Evolutionary conservation across 1,139 yeast genomes (phyloP).

Genomic region (Taphrina wiesneri): DNA sequence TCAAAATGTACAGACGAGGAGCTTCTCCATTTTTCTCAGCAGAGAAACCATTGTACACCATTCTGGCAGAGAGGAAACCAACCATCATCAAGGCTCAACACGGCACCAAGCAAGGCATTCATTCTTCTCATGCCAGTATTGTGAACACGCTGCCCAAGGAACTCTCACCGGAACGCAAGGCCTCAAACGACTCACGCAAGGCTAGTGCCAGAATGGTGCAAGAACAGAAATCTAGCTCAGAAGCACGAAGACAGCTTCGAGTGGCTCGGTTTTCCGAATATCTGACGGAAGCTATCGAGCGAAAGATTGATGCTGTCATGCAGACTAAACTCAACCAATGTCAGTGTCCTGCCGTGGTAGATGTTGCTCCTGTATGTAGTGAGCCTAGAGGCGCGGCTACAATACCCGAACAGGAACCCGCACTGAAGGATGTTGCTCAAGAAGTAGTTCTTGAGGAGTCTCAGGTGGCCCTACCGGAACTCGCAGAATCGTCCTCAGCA

Average conservation of each 20-base stretch:
- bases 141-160: background rate
- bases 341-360: background rate
- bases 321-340: background rate
- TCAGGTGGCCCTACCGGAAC: background rate
- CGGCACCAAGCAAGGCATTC: background rate
- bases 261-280: background rate
- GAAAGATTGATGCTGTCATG: background rate
- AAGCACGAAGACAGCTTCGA: background rate
- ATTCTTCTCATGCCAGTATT: slow-evolving; percentile 6
- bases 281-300: background rate
- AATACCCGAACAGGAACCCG: background rate
- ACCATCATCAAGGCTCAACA: background rate
- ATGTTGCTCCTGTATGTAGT: background rate
- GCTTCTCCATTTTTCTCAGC: slow-evolving; percentile 1
- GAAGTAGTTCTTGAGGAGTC: background rate
- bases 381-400: background rate
- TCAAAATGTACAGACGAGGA: background rate
- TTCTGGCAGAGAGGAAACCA: background rate
- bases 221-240: background rate
- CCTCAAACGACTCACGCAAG: background rate
- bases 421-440: background rate
- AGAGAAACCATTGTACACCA: background rate
- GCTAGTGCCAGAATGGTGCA: background rate
- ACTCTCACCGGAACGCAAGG: background rate
- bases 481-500: background rate